A percentile compares a stretch with the other conserved stretches of the same genome.
Evolutionary conservation across 2,329 filamentous ascomycete genomes (phyloP).

Genomic region (Stachybotrys echinatus): DNA sequence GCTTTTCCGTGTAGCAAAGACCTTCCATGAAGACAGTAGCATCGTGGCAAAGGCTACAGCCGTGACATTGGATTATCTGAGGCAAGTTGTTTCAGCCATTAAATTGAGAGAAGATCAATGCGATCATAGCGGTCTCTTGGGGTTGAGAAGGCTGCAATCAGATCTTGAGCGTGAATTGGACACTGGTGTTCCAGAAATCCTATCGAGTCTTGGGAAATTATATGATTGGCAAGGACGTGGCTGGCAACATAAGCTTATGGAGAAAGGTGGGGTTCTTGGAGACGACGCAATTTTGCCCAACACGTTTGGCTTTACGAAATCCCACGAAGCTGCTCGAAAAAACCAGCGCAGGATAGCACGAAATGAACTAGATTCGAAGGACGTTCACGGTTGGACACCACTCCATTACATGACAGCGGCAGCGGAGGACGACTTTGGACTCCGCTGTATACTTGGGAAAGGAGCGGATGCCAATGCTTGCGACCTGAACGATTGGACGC

Average conservation of each 20-base stretch:
- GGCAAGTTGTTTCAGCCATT: constrained; percentile 5
- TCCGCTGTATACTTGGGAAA: too few species aligned
- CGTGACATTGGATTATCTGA: constrained; percentile 11
- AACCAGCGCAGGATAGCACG: too few species aligned
- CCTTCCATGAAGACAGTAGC: not conserved
- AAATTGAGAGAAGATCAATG: constrained; percentile 2
- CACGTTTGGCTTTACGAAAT: not conserved
- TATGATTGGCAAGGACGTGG: not conserved
- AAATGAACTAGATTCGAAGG: constrained; percentile 6
- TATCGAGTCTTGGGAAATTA: not conserved
- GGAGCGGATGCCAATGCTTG: constrained; percentile 6
- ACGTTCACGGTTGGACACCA: constrained; percentile 14
- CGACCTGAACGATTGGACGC: constrained; percentile 14
- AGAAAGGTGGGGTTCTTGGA: too few species aligned
- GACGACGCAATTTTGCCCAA: not conserved
- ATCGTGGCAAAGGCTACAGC: constrained; percentile 6
- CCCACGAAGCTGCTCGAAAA: too few species aligned
- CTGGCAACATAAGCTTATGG: not conserved
- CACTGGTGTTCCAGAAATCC: not conserved
- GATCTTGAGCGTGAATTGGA: not conserved
- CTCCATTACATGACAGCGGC: constrained; percentile 13
- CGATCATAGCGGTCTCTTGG: not conserved
- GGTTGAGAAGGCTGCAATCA: not conserved
- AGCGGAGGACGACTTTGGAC: too few species aligned
- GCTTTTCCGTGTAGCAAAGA: constrained; percentile 7